A percentile compares a stretch with the other conserved stretches of the same genome.
Conservation (phyloP, 345 rosid genomes). For the Lepidium didymum region DNA sequence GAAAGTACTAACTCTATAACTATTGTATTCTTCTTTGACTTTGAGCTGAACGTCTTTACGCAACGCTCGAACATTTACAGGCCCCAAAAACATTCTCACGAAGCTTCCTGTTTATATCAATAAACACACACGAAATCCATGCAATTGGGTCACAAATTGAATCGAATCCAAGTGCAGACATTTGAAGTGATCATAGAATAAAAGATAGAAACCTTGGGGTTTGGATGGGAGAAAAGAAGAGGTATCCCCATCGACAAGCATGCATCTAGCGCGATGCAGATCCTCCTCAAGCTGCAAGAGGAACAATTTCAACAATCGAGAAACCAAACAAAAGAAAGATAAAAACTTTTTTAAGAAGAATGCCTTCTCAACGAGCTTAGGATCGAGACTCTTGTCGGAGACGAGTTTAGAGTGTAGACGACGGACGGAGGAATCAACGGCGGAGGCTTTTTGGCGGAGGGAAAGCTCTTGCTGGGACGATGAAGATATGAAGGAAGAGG, state of each 20-base stretch:
- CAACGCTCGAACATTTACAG: constrained; percentile 84
- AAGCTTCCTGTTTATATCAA: constrained; percentile 44
- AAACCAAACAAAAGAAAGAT: background rate
- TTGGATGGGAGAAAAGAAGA: constrained; percentile 71
- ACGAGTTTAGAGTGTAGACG: constrained; percentile 53
- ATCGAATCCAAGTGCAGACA: background rate
- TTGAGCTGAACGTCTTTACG: constrained; percentile 82
- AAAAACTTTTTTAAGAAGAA: background rate
- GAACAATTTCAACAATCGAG: background rate
- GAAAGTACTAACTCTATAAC: constrained; percentile 55
- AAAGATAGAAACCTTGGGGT: constrained; percentile 45
- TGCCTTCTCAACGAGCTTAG: constrained; percentile 59
- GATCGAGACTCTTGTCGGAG: constrained; percentile 38
- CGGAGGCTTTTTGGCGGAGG: constrained; percentile 58
- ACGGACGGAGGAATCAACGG: constrained; percentile 61
- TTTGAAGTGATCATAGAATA: background rate
- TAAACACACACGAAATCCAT: background rate
- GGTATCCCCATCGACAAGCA: constrained; percentile 74
- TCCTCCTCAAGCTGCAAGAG: constrained; percentile 68
- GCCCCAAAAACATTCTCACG: constrained; percentile 82
- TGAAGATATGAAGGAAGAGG: constrained; percentile 44
- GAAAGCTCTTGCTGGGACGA: constrained; percentile 60
- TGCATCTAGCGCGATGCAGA: constrained; percentile 66
- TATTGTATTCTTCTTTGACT: constrained; percentile 97
- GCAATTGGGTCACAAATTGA: background rate